Conservation (phyloP, 192 early-diverging fungal genomes). For the Gaertneriomyces semiglobifer region DNA sequence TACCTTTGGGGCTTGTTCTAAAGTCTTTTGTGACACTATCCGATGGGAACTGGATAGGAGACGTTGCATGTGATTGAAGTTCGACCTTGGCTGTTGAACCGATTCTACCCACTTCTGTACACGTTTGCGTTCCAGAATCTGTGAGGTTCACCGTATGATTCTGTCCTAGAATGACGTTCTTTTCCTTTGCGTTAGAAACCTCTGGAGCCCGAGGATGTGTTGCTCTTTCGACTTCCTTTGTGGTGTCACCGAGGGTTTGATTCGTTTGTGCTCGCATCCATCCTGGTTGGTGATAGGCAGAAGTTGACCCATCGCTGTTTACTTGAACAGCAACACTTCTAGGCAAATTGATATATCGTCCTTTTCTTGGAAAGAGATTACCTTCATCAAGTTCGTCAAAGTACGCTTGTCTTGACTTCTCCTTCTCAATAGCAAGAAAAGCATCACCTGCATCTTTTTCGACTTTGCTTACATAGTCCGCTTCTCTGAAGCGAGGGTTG, state of each 20-base stretch:
- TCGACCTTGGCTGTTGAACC: not conserved
- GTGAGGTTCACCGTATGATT: not conserved
- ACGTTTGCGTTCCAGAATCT: not conserved
- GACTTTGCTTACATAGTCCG: conserved; percentile 11
- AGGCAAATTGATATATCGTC: too few species aligned
- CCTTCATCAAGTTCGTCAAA: not conserved
- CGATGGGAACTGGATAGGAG: not conserved
- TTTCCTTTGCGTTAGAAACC: not conserved
- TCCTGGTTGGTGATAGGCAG: not conserved
- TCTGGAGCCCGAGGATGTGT: not conserved
- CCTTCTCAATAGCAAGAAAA: conserved; percentile 6
- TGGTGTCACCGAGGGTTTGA: not conserved
- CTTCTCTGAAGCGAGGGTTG: not conserved
- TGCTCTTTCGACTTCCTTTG: not conserved
- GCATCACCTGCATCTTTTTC: conserved; percentile 4
- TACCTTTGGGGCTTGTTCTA: too few species aligned
- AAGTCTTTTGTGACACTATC: not conserved
- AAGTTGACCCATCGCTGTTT: not conserved
- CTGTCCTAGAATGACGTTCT: not conserved
- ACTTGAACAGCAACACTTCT: not conserved
- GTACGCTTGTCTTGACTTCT: conserved; percentile 14
- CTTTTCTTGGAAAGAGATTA: conserved; percentile 8
- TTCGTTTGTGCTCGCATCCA: not conserved
- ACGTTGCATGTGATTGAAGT: not conserved
- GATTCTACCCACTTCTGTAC: not conserved